Base-by-base conservation (phyloP, 2,329 filamentous ascomycete species). In the Conoideocrella luteorostrata region DNA sequence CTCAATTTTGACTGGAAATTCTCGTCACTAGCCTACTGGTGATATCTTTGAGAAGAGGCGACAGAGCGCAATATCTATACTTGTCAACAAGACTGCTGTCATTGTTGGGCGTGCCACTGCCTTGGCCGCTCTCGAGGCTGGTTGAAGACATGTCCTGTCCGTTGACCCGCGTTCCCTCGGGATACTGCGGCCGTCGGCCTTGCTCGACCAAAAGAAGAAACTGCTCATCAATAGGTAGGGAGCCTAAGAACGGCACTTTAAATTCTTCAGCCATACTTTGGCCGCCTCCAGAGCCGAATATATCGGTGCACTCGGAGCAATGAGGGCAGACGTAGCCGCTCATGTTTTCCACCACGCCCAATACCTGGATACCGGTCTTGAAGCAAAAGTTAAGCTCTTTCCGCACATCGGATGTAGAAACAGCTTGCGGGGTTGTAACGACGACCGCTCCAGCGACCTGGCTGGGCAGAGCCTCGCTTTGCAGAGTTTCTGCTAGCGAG, bases 341-440 rank as follows among this genome's bases (percentile, higher is more conserved):
- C 93, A 98, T 97, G 62, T 98, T 98, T 69, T 98, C 93, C 36
- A 98, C 78, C 1, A 98, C 90, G 0, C 93, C 93, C 10, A 97
- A 71, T 28, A 94, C 80, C 2, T 75, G 72, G 39, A 95, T 82
- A 23, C 79, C 77, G 2, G 87, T 91, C 69, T 95, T 95, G 41
- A 72, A 72, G 66, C 90, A 96, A 60, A 96, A 95, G 62, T 95
- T 95, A 50, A 95, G 76, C 64, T 95, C 90, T 61, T 95, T 96
- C 57, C 88, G 84, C 29, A 98, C 93, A 60, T 98, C 93, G 1
- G 88, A 86, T 22, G 91, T 95, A 11, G 88, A 84, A 39, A 98
- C 86, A 0, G 91, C 93, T 62, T 98, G 93, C 0, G 93, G 93
- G 0, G 93, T 98, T 3, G 93, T 98, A 2, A 98, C 91, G 1